Evolutionary conservation across 1,139 yeast species (phyloP), one percentile per base, ranked within the genome.

Genomic region (Taphrina betulina): DNA sequence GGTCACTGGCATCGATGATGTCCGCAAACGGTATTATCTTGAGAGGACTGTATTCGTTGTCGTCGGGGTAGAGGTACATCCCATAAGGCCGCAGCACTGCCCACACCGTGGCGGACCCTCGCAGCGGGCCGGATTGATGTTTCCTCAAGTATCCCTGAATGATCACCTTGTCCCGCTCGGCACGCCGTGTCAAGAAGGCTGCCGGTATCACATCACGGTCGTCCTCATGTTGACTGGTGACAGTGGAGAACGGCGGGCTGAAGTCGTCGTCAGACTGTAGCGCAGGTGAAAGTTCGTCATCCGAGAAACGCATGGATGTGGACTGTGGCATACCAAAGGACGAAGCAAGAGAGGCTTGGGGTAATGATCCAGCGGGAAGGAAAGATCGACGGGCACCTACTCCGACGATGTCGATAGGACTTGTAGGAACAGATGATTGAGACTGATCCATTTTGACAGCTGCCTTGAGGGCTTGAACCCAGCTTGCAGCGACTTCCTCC

Each of bases 391-490:
- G 2, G 8, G 8, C 17, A 8, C 19, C 22, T n/a, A 5, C n/a
- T 28, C 24, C 19, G 12, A 14, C 29, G 20, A 28, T 41, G 23
- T 24, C 45, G 7, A 31, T 16, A 4, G 48, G 48, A 7, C 16
- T 10, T 5, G 45, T 41, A 19, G 34, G 34, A 4, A 28, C n/a
- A 8, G 45, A 24, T 2, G 45, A 3, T 20, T 19, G 48, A 10
- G 24, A 20, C 10, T 26, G 7, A 20, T 52, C 36, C 20, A 35
- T 12, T 14, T 34, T 35, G n/a, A 74, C 71, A 7, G 69, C 66
- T 19, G 62, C 65, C 29, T 73, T 66, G 3, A 74, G 64, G 3
- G 64, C 66, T 23, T 63, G 63, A 16, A 72, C 70, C 84, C 84
- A 80, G 20, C 65, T 63, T 17, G 69, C 65, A 31, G 73, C 73